Base-by-base conservation (phyloP, 306 rosid genomes). In the Rosa chinensis region DNA sequence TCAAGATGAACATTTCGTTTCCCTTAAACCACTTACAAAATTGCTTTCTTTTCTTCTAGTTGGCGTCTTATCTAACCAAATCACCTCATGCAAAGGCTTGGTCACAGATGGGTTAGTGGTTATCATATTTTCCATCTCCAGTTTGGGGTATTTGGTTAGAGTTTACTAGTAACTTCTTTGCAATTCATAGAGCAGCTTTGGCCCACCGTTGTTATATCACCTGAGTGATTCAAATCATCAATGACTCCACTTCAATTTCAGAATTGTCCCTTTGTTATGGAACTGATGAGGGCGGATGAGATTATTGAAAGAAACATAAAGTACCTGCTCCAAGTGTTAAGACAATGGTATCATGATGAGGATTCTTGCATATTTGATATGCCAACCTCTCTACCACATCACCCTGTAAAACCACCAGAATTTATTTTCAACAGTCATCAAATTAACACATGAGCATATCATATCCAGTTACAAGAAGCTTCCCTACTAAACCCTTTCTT, bases 281-380 rank as follows among this genome's bases (percentile, higher is more conserved):
- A 11, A 14, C 49, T 13, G 61, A 66, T 16, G 14, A 5, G 17
- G 32, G 21, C 62, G 58, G 9, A 35, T 21, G 61, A 48, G 14
- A 72, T 28, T 72, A 28, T 5, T 25, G 77, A 66, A 18, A 16
- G 6, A 58, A n/a, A 43, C 18, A 61, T 47, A 55, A 0, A 18
- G 7, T 80, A 73, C 87, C 87, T 52, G 87, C 50, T 56, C 84
- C 84, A 16, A 84, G 79, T 11, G 84, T 84, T 21, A 84, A 80
- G 44, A 84, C 74, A 53, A 72, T 61, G 23, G 61, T 58, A 11
- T 76, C 68, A 39, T 40, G 70, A 80, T 58, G 76, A 18, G 78
- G 69, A 44, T 80, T 66, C 63, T 21, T n/a, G 59, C 73, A 80
- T 11, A 80, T 77, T 23, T 62, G 84, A 70, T 45, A 13, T 70